Evolutionary conservation across 805 yeast species (phyloP).

Genomic region (Huiozyma sinensis): DNA sequence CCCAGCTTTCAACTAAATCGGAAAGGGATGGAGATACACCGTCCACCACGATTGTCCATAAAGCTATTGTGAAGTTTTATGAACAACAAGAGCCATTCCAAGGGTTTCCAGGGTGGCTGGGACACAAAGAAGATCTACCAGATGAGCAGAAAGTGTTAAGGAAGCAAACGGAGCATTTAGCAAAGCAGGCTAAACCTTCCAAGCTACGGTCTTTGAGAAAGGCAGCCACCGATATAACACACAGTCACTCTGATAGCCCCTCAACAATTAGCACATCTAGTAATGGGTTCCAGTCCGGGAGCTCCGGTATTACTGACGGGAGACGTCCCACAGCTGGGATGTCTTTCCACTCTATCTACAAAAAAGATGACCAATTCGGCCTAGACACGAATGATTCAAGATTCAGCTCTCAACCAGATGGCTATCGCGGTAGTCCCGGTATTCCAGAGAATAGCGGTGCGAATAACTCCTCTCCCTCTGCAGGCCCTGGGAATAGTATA

Average conservation of each 20-base stretch:
- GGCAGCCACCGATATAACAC: constrained; percentile 1
- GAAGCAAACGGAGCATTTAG: constrained; percentile 17
- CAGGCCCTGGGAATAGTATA: not conserved
- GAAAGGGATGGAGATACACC: constrained; percentile 36
- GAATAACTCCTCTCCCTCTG: not conserved
- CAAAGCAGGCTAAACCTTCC: constrained; percentile 3
- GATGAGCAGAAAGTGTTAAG: constrained; percentile 23
- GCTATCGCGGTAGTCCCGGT: too few species aligned
- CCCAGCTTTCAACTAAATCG: constrained; percentile 18
- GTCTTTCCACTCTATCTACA: constrained; percentile 20
- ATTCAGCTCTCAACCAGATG: not conserved
- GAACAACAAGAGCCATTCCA: constrained; percentile 24
- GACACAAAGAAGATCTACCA: constrained; percentile 26
- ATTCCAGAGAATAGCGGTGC: not conserved
- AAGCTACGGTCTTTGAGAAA: not conserved
- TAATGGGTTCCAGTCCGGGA: not conserved
- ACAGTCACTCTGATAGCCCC: not conserved
- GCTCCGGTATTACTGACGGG: not conserved
- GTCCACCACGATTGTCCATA: constrained; percentile 35
- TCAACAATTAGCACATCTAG: not conserved
- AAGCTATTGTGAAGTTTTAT: constrained; percentile 35
- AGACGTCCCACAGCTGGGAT: constrained; percentile 12
- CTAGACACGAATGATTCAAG: not conserved
- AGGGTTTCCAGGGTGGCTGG: constrained; percentile 31
- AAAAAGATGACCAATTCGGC: not conserved